phyloP scores from a whole-genome alignment of 1,284 basidiomycete genomes.

The Exobasidium cylindrosporum region DNA sequence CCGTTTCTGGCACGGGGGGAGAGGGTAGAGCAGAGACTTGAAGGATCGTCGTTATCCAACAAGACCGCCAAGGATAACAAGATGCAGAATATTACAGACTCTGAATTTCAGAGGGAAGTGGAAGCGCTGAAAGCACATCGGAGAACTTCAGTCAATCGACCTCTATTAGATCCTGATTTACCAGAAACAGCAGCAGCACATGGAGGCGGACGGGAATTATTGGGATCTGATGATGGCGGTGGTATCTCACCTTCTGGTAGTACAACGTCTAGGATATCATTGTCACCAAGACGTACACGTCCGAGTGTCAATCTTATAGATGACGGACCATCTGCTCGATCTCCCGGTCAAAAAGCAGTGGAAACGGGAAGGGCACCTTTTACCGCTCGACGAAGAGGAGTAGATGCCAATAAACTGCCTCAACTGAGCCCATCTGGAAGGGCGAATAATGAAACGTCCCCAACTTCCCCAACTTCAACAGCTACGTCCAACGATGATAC shows the following conservation, averaged over 20 bases:
- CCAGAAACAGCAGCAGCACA: conserved; percentile 42
- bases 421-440: conserved; percentile 17
- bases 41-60: not conserved
- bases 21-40: too few relatives aligned
- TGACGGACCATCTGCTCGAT: conserved; percentile 30
- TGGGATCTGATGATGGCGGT: conserved; percentile 12
- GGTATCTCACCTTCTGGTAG: conserved; percentile 8
- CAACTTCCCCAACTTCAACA: not conserved
- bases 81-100: conserved; percentile 31
- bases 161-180: conserved; percentile 51
- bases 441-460: not conserved
- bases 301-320: conserved; percentile 33
- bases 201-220: conserved; percentile 33
- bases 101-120: conserved; percentile 50
- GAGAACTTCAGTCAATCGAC: conserved; percentile 45
- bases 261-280: conserved; percentile 19
- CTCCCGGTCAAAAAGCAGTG: not conserved
- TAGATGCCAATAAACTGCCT: conserved; percentile 20
- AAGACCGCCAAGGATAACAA: too few relatives aligned
- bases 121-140: conserved; percentile 51
- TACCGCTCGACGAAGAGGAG: conserved; percentile 37
- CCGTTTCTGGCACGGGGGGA: too few relatives aligned
- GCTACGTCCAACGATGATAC: conserved; percentile 9
- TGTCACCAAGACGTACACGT: conserved; percentile 11
- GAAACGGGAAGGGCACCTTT: conserved; percentile 21